Base-by-base conservation (phyloP, 176 grass and related monocot species). In the Lolium rigidum region DNA sequence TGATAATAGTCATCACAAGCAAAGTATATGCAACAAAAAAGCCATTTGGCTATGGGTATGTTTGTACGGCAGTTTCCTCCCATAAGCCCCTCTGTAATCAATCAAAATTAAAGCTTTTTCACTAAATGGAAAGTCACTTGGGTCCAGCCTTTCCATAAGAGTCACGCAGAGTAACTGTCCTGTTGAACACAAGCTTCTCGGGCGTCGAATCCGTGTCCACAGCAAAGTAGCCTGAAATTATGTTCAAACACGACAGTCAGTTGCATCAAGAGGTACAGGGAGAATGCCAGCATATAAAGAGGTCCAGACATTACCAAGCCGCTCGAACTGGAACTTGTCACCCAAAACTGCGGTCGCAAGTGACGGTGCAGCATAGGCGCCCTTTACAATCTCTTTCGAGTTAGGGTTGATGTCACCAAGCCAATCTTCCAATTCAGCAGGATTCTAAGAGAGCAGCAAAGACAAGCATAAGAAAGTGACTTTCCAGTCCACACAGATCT, bases 251-350 rank as follows among this genome's bases (percentile, higher is more conserved):
- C 4, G 3, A 14, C 0, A 0, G 54, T 87, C 20, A 91, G 69
- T 77, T 88, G 16, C 12, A 28, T 70, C 18, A 20, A 26, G 21
- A 76, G 56, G 70, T 20, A 20, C 0, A 20, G 25, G 38, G 43
- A 28, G 74, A 4, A 18, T 43, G 22, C 35, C 9, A 10, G 1
- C 10, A 81, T 20, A 62, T 18, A 38, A 56, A 44, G 9, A 60
- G 51, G 80, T 58, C 65, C 21, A 31, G 72, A 88, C 51, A 80
- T 82, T 93, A 99, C 97, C 97, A 41, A 99, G 90, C 14, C 97
- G 90, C 88, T 99, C 97, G 31, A 99, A 99, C 81, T 99, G 97
- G 82, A 96, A 99, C 58, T 91, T 96, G 67, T 96, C 92, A 18
- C 92, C 94, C n/a, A 86, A 28, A 15, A 94, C 85, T 3, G 94